A percentile compares a stretch with the other conserved stretches of the same genome.
phyloP scores from a whole-genome alignment of 306 rosid genomes.

The Ormosia emarginata region DNA sequence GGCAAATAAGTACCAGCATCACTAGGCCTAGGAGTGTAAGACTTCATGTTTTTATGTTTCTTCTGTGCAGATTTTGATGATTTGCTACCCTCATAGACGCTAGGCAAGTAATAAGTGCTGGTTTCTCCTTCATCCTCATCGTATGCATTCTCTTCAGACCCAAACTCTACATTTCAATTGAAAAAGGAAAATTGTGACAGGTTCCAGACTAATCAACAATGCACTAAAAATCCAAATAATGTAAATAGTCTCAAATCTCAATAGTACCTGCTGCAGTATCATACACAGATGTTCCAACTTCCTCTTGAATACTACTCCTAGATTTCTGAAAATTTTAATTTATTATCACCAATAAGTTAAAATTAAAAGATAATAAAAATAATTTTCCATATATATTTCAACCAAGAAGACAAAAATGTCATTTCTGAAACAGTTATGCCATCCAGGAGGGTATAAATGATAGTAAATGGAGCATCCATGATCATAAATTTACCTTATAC shows the following conservation, averaged over 20 bases:
- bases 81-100: conserved; percentile 58
- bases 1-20: conserved; percentile 68
- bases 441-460: background rate
- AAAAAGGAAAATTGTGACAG: conserved; percentile 5
- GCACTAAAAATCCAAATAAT: conserved; percentile 25
- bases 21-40: conserved; percentile 49
- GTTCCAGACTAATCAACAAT: conserved; percentile 21
- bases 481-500: conserved; percentile 48
- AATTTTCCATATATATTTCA: background rate
- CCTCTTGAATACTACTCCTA: conserved; percentile 74
- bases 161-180: conserved; percentile 44
- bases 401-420: background rate
- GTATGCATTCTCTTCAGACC: conserved; percentile 56
- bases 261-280: conserved; percentile 71
- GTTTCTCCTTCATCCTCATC: conserved; percentile 90
- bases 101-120: conserved; percentile 50
- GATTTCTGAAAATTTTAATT: conserved; percentile 61
- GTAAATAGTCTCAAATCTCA: background rate
- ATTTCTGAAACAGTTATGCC: background rate
- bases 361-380: background rate
- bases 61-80: conserved; percentile 52
- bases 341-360: background rate
- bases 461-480: background rate
- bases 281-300: conserved; percentile 73
- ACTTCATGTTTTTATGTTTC: conserved; percentile 53